Conservation (phyloP, 306 rosid genomes). For the Styphnolobium japonicum region DNA sequence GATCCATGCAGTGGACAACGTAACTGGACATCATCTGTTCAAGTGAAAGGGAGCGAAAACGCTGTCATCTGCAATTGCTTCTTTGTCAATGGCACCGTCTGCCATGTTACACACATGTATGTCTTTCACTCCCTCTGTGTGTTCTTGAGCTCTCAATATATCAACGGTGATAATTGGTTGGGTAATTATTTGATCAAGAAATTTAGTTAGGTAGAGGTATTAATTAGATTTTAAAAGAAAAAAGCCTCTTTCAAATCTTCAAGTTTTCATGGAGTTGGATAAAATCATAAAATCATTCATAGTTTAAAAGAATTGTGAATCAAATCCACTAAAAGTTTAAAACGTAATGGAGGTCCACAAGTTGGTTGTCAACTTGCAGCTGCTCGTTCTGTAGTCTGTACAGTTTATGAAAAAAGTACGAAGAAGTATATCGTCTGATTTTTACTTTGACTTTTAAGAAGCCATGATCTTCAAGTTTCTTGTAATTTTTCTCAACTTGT, state of each 20-base stretch:
- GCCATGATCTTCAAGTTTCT: too few relatives aligned
- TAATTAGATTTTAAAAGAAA: too few relatives aligned
- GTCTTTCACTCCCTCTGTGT: not conserved
- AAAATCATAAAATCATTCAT: not conserved
- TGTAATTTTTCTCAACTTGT: too few relatives aligned
- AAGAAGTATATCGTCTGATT: too few relatives aligned
- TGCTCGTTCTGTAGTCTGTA: not conserved
- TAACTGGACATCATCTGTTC: slow-evolving; percentile 26
- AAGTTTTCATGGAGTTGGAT: not conserved
- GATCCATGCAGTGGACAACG: slow-evolving; percentile 51
- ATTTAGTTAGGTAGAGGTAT: too few relatives aligned
- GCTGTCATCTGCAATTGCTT: slow-evolving; percentile 40
- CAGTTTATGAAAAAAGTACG: too few relatives aligned
- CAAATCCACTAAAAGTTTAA: too few relatives aligned
- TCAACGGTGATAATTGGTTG: too few relatives aligned
- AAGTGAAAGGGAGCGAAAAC: not conserved
- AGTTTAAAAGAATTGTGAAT: not conserved
- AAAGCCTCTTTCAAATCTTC: not conserved
- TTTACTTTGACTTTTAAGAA: too few relatives aligned
- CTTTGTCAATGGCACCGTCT: slow-evolving; percentile 7
- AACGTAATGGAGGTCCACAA: not conserved
- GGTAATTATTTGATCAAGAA: too few relatives aligned
- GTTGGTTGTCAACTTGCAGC: not conserved
- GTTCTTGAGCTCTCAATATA: not conserved
- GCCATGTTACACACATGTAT: slow-evolving; percentile 58